Conservation (phyloP, 306 rosid species). For the Glycine soja region DNA sequence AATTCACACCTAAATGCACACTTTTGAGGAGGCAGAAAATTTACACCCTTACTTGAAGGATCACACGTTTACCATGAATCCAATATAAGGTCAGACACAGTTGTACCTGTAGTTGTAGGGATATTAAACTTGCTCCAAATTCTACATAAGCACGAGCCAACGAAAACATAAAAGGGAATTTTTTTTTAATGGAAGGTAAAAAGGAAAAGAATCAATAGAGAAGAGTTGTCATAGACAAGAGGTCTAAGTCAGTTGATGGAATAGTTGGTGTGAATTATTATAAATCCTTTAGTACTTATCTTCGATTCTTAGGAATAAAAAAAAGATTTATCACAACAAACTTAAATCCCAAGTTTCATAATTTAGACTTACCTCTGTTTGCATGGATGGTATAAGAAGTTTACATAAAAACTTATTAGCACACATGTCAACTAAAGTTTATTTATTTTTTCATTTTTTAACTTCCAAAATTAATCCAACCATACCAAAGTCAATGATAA, state of each 20-base stretch:
- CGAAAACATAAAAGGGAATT: too few relatives aligned
- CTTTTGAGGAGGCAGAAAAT: background rate
- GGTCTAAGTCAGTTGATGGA: too few relatives aligned
- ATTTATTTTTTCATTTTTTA: background rate
- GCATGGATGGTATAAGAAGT: too few relatives aligned
- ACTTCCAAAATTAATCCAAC: background rate
- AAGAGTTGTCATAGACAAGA: too few relatives aligned
- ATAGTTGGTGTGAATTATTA: too few relatives aligned
- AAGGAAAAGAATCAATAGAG: background rate
- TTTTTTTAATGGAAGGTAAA: slow-evolving; percentile 49
- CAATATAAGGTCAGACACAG: background rate
- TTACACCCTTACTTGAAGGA: slow-evolving; percentile 1
- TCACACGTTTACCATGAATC: background rate
- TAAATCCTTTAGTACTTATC: too few relatives aligned
- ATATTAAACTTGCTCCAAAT: background rate
- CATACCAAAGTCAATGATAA: background rate
- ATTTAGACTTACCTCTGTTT: too few relatives aligned
- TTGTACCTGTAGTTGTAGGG: background rate
- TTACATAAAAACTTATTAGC: background rate
- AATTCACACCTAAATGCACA: background rate
- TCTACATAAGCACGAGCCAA: too few relatives aligned
- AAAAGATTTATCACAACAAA: too few relatives aligned
- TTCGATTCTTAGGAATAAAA: too few relatives aligned
- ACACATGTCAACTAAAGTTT: background rate
- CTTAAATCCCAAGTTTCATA: too few relatives aligned